These are phyloP conservation scores for Mortierella sp. DNA, from an alignment of 371 early-diverging fungal species.

Conservation along the genomic window DNA sequence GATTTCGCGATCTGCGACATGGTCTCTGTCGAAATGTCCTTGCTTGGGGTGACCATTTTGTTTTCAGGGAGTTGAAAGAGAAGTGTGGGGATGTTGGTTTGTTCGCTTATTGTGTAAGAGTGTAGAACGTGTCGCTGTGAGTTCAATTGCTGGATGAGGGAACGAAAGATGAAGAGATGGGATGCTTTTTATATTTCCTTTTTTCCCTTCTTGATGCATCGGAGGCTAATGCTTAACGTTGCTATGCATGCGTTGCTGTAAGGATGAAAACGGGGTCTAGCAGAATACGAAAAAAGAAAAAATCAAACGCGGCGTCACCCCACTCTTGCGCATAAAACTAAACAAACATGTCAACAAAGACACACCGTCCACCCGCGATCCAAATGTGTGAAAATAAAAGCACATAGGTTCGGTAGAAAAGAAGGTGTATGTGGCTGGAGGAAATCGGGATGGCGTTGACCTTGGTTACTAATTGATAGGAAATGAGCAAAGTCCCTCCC, in stretches of 20 bases:
- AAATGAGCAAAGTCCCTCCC: not conserved
- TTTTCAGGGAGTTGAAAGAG: not conserved
- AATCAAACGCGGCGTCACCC: not conserved
- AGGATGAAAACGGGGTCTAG: not conserved
- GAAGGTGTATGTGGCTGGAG: not conserved
- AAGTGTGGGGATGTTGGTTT: not conserved
- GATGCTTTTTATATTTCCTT: not conserved
- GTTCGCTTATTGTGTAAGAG: not conserved
- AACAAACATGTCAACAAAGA: not conserved
- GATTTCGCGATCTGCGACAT: constrained; percentile 25
- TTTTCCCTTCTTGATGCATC: not conserved
- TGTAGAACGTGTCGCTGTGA: not conserved
- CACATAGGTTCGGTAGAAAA: not conserved
- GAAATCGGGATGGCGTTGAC: not conserved
- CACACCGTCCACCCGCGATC: not conserved
- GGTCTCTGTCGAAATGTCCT: constrained; percentile 35
- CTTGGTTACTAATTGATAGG: too few relatives aligned
- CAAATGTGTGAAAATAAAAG: not conserved
- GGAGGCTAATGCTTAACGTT: not conserved
- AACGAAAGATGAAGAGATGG: not conserved
- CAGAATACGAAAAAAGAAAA: not conserved
- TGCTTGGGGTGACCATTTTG: constrained; percentile 20
- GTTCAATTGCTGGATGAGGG: not conserved
- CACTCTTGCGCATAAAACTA: not conserved
- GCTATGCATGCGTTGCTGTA: not conserved